Percentiles rank a stretch among this genome's conserved stretches.
Conservation (phyloP, 2,329 filamentous ascomycete species). For the Calonectria hongkongensis region DNA sequence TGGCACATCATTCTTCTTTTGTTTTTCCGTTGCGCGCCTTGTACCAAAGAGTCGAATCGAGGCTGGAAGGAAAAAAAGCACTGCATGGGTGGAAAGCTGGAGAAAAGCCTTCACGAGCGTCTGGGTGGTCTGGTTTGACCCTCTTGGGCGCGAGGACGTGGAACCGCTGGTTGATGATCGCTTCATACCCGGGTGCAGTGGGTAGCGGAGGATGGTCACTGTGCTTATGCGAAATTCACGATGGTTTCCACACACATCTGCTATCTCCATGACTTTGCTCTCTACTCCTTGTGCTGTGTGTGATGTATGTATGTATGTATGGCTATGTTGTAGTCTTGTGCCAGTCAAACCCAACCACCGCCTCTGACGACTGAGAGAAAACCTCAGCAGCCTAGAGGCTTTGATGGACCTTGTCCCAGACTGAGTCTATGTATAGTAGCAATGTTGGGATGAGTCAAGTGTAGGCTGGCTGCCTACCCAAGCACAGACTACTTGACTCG, state of each 20-base stretch:
- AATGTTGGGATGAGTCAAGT: slow-evolving; percentile 22
- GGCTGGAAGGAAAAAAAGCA: slow-evolving; percentile 64
- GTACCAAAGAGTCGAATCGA: slow-evolving; percentile 67
- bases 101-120: slow-evolving; percentile 76
- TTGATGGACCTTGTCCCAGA: background rate
- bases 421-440: background rate
- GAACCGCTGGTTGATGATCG: slow-evolving; percentile 78
- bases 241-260: slow-evolving; percentile 69
- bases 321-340: slow-evolving; percentile 14
- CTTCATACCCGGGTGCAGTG: slow-evolving; percentile 75
- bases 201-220: slow-evolving; percentile 68
- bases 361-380: background rate
- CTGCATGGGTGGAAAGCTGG: slow-evolving; percentile 76
- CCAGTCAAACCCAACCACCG: background rate
- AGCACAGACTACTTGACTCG: slow-evolving; percentile 16
- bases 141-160: slow-evolving; percentile 75
- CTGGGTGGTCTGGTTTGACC: slow-evolving; percentile 61
- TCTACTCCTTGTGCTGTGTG: slow-evolving; percentile 33
- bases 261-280: slow-evolving; percentile 33
- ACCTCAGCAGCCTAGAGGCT: background rate
- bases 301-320: slow-evolving; percentile 43
- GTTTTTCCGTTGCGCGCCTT: slow-evolving; percentile 68
- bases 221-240: slow-evolving; percentile 76
- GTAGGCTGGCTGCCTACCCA: slow-evolving; percentile 11
- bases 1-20: slow-evolving; percentile 71